Conservation (phyloP, 768 basidiomycete species). For the Podaxis sp. region DNA sequence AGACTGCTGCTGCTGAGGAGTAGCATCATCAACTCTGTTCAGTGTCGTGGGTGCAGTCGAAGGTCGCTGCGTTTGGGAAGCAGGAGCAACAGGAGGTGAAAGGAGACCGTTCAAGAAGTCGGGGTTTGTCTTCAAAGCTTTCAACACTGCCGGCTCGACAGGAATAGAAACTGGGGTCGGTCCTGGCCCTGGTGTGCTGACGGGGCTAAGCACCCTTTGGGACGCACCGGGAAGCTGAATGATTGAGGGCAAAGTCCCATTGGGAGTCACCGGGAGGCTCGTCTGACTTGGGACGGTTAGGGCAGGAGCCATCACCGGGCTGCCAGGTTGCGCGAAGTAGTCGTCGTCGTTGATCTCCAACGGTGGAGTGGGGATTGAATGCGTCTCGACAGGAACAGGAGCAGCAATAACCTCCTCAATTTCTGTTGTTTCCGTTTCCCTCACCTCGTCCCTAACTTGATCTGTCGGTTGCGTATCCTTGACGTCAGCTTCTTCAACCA, state of each 20-base stretch:
- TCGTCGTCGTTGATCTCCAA: not conserved
- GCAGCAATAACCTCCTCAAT: not conserved
- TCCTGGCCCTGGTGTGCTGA: constrained; percentile 23
- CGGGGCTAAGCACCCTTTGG: constrained; percentile 20
- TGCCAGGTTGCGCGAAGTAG: constrained; percentile 12
- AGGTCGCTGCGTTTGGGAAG: not conserved
- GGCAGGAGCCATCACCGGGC: not conserved
- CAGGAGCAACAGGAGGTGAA: not conserved
- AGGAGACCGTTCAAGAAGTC: not conserved
- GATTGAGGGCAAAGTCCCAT: constrained; percentile 14
- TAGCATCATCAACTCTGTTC: not conserved
- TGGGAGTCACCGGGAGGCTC: constrained; percentile 18
- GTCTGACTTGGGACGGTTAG: constrained; percentile 36
- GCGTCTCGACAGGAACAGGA: not conserved
- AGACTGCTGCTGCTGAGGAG: not conserved
- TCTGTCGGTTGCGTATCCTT: not conserved
- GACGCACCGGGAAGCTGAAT: constrained; percentile 26
- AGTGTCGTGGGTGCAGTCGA: not conserved
- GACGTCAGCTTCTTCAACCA: not conserved
- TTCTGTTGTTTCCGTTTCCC: not conserved
- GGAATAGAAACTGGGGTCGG: constrained; percentile 23
- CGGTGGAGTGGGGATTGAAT: not conserved
- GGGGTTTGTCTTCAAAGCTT: constrained; percentile 20
- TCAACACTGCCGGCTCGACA: constrained; percentile 24
- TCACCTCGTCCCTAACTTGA: not conserved